Conservation (phyloP, 2,329 filamentous ascomycete genomes). For the Tolypocladium amazonense region DNA sequence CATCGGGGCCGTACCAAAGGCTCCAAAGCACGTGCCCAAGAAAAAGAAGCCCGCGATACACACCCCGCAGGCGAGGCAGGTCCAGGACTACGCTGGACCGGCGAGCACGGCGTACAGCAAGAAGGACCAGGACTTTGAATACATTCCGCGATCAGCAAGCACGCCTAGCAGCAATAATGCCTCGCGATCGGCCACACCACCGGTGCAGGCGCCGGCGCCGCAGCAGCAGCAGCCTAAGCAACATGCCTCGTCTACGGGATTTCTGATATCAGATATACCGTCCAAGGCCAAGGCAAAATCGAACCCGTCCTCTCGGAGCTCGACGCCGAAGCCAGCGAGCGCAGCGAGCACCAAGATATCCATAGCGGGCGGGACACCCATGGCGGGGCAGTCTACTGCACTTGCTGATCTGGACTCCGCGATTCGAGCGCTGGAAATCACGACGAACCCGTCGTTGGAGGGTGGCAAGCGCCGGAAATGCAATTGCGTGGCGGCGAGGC, state of each 20-base stretch:
- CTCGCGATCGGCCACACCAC: conserved; percentile 25
- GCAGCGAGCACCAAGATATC: conserved; percentile 52
- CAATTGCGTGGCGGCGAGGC: conserved; percentile 77
- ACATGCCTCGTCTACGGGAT: conserved; percentile 54
- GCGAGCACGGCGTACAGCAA: conserved; percentile 66
- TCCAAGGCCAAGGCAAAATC: conserved; percentile 46
- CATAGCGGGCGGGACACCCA: conserved; percentile 66
- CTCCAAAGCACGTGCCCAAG: conserved; percentile 28
- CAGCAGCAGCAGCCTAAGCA: conserved; percentile 35
- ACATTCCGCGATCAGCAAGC: conserved; percentile 49
- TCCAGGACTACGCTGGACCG: conserved; percentile 51
- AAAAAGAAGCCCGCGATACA: conserved; percentile 55
- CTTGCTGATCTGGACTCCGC: conserved; percentile 66
- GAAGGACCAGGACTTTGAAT: conserved; percentile 58
- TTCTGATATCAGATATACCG: conserved; percentile 67
- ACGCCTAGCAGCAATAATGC: conserved; percentile 25
- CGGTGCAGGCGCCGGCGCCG: conserved; percentile 20
- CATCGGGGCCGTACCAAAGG: conserved; percentile 36
- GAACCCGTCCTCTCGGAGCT: conserved; percentile 38
- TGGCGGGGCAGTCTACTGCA: conserved; percentile 70
- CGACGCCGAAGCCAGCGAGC: conserved; percentile 41
- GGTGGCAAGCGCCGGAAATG: conserved; percentile 54
- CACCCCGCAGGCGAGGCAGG: conserved; percentile 50
- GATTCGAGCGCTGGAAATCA: conserved; percentile 82
- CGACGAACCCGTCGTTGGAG: conserved; percentile 68